phyloP scores from a whole-genome alignment of 345 rosid species.

The Citropsis articulata region DNA sequence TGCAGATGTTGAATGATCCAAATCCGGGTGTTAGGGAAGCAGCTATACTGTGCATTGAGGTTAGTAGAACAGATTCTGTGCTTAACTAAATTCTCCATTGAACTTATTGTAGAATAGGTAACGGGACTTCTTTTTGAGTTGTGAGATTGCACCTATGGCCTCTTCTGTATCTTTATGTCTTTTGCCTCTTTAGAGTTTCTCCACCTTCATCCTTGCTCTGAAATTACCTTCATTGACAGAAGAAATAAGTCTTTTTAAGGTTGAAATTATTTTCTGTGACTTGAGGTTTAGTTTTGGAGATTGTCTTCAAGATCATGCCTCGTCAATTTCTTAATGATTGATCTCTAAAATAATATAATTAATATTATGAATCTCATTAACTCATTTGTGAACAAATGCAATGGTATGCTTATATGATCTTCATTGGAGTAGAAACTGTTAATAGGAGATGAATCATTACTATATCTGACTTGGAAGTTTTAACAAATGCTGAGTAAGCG shows the following conservation, averaged over 20 bases:
- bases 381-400: neutral
- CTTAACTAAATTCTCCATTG: neutral
- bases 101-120: slow-evolving; percentile 1
- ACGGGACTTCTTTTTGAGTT: neutral
- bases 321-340: neutral
- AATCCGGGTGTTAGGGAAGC: slow-evolving; percentile 93
- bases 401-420: neutral
- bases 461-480: slow-evolving; percentile 3
- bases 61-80: slow-evolving; percentile 16
- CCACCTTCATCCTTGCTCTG: neutral
- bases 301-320: neutral
- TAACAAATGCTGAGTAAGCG: neutral
- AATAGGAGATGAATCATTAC: neutral
- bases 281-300: neutral
- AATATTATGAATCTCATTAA: neutral
- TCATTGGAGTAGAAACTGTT: neutral
- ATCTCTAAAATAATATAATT: neutral
- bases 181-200: neutral
- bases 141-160: neutral
- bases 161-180: neutral
- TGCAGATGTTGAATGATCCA: slow-evolving; percentile 88
- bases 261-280: neutral
- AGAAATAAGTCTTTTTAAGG: neutral
- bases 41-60: slow-evolving; percentile 93
- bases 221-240: neutral